Percentiles rank a stretch among this genome's conserved stretches.
Conservation (phyloP, 805 yeast genomes). For the Kodamaea hsintzibuensis region DNA sequence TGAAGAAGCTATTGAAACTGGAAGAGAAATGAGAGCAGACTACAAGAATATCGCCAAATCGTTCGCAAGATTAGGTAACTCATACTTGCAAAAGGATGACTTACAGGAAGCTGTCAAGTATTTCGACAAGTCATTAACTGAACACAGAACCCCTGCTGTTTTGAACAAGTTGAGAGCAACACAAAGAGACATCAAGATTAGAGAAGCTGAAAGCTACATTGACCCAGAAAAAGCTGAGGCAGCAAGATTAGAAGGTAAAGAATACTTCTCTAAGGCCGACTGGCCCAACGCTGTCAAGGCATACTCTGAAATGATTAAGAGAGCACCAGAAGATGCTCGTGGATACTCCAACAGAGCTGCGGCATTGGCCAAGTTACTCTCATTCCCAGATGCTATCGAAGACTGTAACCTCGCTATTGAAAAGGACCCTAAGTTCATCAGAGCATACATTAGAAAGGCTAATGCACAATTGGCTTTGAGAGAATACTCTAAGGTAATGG, state of each 20-base stretch:
- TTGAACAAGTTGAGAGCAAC: conserved; percentile 82
- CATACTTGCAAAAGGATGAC: conserved; percentile 75
- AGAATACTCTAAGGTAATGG: conserved; percentile 79
- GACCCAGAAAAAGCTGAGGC: conserved; percentile 93
- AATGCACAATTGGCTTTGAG: conserved; percentile 88
- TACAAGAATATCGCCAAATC: conserved; percentile 91
- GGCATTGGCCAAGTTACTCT: conserved; percentile 88
- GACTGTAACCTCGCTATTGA: conserved; percentile 91
- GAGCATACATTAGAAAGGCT: conserved; percentile 97
- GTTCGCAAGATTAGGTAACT: conserved; percentile 85
- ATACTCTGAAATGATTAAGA: conserved; percentile 92
- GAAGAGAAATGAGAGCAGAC: conserved; percentile 87
- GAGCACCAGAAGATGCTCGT: conserved; percentile 96
- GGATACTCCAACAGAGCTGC: conserved; percentile 99
- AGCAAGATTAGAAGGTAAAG: conserved; percentile 92
- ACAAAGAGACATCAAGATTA: conserved; percentile 79
- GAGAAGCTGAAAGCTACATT: conserved; percentile 76
- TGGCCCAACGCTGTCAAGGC: conserved; percentile 97
- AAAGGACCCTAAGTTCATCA: conserved; percentile 83
- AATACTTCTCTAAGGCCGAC: conserved; percentile 82
- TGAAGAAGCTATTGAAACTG: conserved; percentile 79
- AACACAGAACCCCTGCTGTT: conserved; percentile 94
- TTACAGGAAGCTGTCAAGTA: conserved; percentile 69
- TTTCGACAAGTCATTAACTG: conserved; percentile 91
- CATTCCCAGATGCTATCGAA: conserved; percentile 93